Evolutionary conservation across 441 rosid genomes (phyloP), one percentile per base, ranked within the genome.

Genomic region (Theobroma grandiflorum): DNA sequence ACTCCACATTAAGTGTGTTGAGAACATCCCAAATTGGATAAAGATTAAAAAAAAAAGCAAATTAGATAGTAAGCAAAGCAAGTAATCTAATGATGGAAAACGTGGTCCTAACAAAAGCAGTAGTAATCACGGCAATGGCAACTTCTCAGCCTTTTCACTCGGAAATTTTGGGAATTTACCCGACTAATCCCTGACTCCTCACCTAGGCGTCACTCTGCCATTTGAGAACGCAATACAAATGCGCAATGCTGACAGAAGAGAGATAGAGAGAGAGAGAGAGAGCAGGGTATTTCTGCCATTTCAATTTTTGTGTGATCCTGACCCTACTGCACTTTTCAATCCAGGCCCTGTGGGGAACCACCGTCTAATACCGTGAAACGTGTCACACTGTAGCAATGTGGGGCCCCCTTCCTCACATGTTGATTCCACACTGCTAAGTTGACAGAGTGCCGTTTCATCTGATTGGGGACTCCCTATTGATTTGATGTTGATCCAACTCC

Each of bases 361-460:
- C 16, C 45, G 20, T 61, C 33, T n/a, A 4, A 31, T 70, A 22
- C n/a, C 43, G 40, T 8, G 74, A 63, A n/a, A 61, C 79, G 81
- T 78, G 79, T 38, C 72, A 55, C 0, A 3, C 38, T 12, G 2
- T 0, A 14, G 3, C 43, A 18, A 16, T 0, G 73, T 18, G 47
- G 82, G 75, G 38, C 70, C 78, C 1, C 2, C 4, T 9, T 53
- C 0, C 22, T 55, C 52, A 58, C 76, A 76, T 83, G 83, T 72
- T 72, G 58, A 76, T 53, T 76, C 43, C 1, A 1, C 10, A 1
- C 11, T 20, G 20, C 15, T 47, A 43, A 37, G 78, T 20, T 15
- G 47, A 26, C 49, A 52, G 74, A 63, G 45, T 72, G 74, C 75
- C 63, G 57, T 55, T 45, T 57, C 70, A 81, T 77, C 78, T 57